A percentile compares a stretch with the other conserved stretches of the same genome.
phyloP scores from a whole-genome alignment of 2,329 filamentous ascomycete species.

The Trichoderma atroviride region DNA sequence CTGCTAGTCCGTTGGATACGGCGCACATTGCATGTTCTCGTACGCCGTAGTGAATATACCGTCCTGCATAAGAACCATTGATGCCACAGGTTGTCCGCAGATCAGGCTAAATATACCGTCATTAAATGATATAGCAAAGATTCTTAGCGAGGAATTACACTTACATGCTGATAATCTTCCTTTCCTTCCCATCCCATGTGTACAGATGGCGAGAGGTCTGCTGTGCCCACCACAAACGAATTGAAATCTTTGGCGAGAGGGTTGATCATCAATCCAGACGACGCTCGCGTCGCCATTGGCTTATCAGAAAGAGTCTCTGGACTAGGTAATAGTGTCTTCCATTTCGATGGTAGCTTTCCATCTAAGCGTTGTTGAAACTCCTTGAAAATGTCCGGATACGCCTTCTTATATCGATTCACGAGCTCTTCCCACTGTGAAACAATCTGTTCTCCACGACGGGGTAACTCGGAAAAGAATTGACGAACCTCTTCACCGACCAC shows the following conservation, averaged over 20 bases:
- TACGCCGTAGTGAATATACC: constrained; percentile 63
- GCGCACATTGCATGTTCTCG: constrained; percentile 64
- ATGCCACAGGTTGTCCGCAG: constrained; percentile 3
- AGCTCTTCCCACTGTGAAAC: constrained; percentile 16
- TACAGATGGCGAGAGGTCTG: constrained; percentile 17
- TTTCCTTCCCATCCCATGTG: constrained; percentile 16
- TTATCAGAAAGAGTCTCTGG: not conserved
- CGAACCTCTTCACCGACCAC: constrained; percentile 2
- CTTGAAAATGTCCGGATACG: not conserved
- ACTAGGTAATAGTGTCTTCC: not conserved
- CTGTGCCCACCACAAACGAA: constrained; percentile 4
- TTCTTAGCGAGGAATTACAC: fast-evolving
- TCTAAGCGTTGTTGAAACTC: not conserved
- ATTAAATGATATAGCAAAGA: not conserved
- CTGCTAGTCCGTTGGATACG: constrained; percentile 61
- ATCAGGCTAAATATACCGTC: not conserved
- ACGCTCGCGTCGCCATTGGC: constrained; percentile 5
- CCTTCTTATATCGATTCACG: not conserved
- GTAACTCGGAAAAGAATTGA: constrained; percentile 2
- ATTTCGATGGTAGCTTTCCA: not conserved
- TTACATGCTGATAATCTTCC: constrained; percentile 20
- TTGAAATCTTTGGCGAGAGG: constrained; percentile 1
- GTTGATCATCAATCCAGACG: constrained; percentile 10
- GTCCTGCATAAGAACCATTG: constrained; percentile 45
- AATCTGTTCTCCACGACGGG: not conserved